These are phyloP conservation scores for Pythium brachiatum DNA, from an alignment of 352 stramenopile genomes.

Conservation along the genomic window DNA sequence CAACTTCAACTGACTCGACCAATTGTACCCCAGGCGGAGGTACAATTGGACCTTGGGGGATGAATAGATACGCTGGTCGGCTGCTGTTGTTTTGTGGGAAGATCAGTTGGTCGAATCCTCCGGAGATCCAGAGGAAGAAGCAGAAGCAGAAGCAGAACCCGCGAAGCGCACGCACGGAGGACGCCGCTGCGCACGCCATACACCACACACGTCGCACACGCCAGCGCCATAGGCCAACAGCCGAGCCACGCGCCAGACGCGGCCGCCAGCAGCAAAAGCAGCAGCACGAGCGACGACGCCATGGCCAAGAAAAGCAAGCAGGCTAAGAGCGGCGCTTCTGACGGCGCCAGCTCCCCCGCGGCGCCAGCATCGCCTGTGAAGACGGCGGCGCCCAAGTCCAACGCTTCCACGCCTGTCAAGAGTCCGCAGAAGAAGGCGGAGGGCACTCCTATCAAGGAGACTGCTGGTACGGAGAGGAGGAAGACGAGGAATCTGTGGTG, in stretches of 20 bases:
- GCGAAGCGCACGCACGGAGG: not conserved
- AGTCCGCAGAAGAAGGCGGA: slow-evolving; percentile 17
- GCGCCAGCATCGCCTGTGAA: slow-evolving; percentile 23
- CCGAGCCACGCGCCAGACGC: slow-evolving; percentile 23
- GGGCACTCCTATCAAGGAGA: slow-evolving; percentile 32
- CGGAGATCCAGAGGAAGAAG: not conserved
- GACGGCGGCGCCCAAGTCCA: slow-evolving; percentile 22
- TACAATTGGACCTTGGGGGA: not conserved
- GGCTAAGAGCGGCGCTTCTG: slow-evolving; percentile 18
- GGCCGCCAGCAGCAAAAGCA: not conserved
- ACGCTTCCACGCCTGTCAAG: slow-evolving; percentile 33
- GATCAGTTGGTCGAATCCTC: not conserved
- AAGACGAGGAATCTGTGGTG: not conserved
- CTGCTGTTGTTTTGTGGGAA: not conserved
- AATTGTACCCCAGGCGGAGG: slow-evolving; percentile 10
- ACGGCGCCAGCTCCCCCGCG: slow-evolving; percentile 9
- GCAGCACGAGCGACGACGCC: slow-evolving; percentile 5
- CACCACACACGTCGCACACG: not conserved
- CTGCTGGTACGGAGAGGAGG: slow-evolving; percentile 20
- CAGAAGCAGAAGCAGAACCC: not conserved
- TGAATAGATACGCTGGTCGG: not conserved
- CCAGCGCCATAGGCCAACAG: slow-evolving; percentile 36
- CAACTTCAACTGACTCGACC: slow-evolving; percentile 23
- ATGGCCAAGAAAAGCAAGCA: slow-evolving; percentile 75
- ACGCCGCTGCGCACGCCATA: not conserved